Base-by-base conservation (phyloP, 331 rosid species). In the Quercus lobata region DNA sequence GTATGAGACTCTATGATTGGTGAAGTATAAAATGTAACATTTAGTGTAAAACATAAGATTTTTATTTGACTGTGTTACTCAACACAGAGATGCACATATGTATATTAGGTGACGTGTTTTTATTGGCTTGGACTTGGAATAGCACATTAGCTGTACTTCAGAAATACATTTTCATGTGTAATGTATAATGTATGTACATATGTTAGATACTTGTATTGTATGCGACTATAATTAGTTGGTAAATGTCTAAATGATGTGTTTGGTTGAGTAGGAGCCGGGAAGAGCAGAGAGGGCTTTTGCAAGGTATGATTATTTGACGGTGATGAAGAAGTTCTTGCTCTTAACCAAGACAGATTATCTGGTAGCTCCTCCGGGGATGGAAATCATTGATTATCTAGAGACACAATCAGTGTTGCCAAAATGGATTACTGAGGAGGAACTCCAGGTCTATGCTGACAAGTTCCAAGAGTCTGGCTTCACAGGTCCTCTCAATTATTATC, bases 401-500 rank as follows among this genome's bases (percentile, higher is more conserved):
- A 91, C 94, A 9, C 90, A 91, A 17, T 84, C 90, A 2, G 63
- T 79, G 69, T 65, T 91, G 87, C 97, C 96, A 5, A 74, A 95
- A 73, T 92, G 93, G 94, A 87, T 90, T 72, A 85, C 92, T 7
- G 94, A 92, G 56, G 94, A 92, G 76, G 97, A 92, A 53, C 89
- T 90, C 70, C 81, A 15, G 69, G 90, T 86, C 72, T 88, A 72
- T 56, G 91, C 98, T 6, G 97, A 93, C 68, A 89, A 90, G 72
- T 91, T 87, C 66, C 91, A 89, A 72, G 97, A 91, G 76, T 89
- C 96, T 52, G 93, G 98, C 81, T 93, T 91, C 85, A 90, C 96
- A 4, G 94, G 97, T 53, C 87, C 96, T 15, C 83, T 91, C 81
- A 94, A 93, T 85, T 89, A 92, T 77, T 94, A 87, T 73, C 93